Base-by-base conservation (phyloP, 1,284 basidiomycete genomes). In the Mycena citricolor region DNA sequence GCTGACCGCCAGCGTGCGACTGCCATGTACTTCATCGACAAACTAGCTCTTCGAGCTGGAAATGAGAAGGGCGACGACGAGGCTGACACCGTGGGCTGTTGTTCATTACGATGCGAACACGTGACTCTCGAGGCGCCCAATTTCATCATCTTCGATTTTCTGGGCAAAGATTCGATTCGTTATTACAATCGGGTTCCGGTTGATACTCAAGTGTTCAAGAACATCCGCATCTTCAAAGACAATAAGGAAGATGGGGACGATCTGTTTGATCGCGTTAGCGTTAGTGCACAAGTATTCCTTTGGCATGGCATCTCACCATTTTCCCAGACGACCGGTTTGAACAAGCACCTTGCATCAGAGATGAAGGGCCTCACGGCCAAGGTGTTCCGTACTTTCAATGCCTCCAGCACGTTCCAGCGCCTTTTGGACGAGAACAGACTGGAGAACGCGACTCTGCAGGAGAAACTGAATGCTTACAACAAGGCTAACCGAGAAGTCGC, bases 31-130 rank as follows among this genome's bases (percentile, higher is more conserved):
- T 92, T 98, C 68, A 97, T 98, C 59, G 94, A 98, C 69, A 81
- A 81, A 57, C 78, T 97, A 21, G 94, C 94, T 19, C 85, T 98
- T 62, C 90, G 94, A 76, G 94, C 93, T 35, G 94, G 94, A 60
- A 97, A 97, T 67, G 94, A 98, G 69, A 98, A 98, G 68, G 94
- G 93, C 34, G 94, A 97, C 59, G 94, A 98, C 54, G 94, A 97
- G 67, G 94, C 94, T 1, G 94, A 98, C 63, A 98, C 94, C 0
- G 92, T 97, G 45, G 94, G 94, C 63, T 97, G 94, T 69, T 98
- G 94, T 65, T 97, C 94, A 12, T 69, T 98, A 39, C 90, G 93
- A 19, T 94, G 86, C 64, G 92, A 97, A 64, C 94, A 98, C 64
- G 84, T 98, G 59, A 97, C 93, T 4, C 73, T 97, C 40, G 81